Conservation (phyloP, 768 basidiomycete species). For the Tulasnella sp. region DNA sequence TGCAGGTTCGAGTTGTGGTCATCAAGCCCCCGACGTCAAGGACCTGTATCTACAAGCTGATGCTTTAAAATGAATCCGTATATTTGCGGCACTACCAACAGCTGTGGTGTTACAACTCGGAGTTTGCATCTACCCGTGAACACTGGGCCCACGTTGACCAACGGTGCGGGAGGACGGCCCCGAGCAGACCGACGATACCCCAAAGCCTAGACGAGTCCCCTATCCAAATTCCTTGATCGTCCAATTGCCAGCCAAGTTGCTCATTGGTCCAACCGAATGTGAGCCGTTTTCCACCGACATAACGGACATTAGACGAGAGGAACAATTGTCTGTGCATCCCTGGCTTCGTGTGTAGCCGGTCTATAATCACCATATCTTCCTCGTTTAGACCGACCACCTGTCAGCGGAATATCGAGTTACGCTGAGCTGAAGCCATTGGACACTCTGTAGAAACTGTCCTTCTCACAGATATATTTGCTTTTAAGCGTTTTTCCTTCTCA, state of each 20-base stretch:
- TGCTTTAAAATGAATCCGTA: no score
- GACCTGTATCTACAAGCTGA: no score
- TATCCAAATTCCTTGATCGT: neutral
- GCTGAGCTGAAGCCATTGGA: no score
- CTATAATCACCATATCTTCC: neutral
- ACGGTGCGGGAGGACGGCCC: no score
- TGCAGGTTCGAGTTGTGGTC: neutral
- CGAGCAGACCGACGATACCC: no score
- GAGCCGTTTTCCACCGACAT: neutral
- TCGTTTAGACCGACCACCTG: neutral
- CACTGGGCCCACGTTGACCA: no score
- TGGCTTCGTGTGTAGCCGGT: neutral
- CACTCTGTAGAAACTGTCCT: no score
- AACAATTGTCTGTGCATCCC: slow-evolving; percentile 10
- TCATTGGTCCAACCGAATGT: slow-evolving; percentile 6
- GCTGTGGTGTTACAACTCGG: no score
- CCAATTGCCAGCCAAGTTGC: slow-evolving; percentile 6
- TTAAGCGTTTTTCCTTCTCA: slow-evolving; percentile 47
- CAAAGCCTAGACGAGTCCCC: neutral
- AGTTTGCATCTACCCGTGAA: no score
- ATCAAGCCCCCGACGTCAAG: neutral
- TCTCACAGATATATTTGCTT: slow-evolving; percentile 4
- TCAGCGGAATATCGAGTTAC: no score
- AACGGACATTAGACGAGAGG: neutral
- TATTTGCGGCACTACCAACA: no score